Base-by-base conservation (phyloP, 2,329 filamentous ascomycete genomes). In the Claviceps pusilla region DNA sequence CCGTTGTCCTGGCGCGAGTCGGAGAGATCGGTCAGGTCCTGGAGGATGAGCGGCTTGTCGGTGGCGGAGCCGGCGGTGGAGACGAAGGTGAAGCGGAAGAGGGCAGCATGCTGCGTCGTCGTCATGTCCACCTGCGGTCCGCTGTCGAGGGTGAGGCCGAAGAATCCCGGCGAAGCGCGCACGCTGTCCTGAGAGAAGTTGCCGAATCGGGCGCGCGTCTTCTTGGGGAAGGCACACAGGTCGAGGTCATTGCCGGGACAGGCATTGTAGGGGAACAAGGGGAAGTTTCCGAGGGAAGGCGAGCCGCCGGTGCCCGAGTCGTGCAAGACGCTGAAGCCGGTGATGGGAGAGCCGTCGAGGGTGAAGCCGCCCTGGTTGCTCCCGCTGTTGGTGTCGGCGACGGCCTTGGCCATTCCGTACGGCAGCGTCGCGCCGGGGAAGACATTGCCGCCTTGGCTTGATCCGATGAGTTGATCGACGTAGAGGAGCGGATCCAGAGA, bases 241-340 rank as follows among this genome's bases (percentile, higher is more conserved):
- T 86, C 72, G 53, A 88, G 66, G 43, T 82, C 76, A 57, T 85
- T 78, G 14, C 71, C 74, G 0, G 76, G 72, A 58, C 85, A 89
- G 45, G 73, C 71, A 4, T 76, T 69, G 57, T 86, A 83, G 0
- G 84, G 75, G 58, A 89, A 88, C 1, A 89, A 70, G 0, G 86
- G 82, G 53, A 89, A 89, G 62, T 87, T 87, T 14, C 84, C 86
- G 16, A 88, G 68, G 4, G 82, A 87, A 0, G 84, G 79, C 1
- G 68, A 66, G 7, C 73, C 73, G 28, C 79, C 79, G 0, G 77
- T 81, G 1, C 78, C 78, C 2, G 75, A 78, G 61, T 82, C 79
- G 62, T 81, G 78, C 69, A 81, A 71, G 42, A 75, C 71, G 12
- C 75, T 78, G 65, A 80, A 82, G 14, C 79, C 80, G 4, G 71